These are phyloP conservation scores for Wickerhamomyces hampshirensis DNA, from an alignment of 805 yeast genomes.

Conservation along the genomic window DNA sequence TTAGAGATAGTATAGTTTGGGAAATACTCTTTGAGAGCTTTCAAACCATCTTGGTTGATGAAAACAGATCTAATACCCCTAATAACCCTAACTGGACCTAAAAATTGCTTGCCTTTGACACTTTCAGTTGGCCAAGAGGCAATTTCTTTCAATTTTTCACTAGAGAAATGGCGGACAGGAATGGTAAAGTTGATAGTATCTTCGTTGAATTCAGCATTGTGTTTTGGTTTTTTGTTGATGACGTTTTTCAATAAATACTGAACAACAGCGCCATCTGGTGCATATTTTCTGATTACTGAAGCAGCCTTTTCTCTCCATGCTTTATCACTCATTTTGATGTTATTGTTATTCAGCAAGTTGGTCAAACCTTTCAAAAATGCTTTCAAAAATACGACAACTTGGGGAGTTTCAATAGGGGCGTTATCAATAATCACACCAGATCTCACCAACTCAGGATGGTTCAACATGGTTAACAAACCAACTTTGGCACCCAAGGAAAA, in stretches of 20 bases:
- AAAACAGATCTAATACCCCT: slow-evolving; percentile 37
- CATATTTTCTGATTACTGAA: slow-evolving; percentile 14
- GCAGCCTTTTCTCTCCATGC: slow-evolving; percentile 25
- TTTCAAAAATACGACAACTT: slow-evolving; percentile 30
- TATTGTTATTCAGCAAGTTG: slow-evolving; percentile 26
- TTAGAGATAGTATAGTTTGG: slow-evolving; percentile 23
- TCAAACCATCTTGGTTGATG: slow-evolving; percentile 27
- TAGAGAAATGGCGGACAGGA: slow-evolving; percentile 25
- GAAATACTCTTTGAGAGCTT: slow-evolving; percentile 22
- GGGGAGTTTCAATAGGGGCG: slow-evolving; percentile 32
- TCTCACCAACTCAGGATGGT: slow-evolving; percentile 33
- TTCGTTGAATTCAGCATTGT: slow-evolving; percentile 18
- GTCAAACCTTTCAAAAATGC: slow-evolving; percentile 36
- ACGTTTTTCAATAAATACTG: slow-evolving; percentile 35
- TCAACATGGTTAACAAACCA: slow-evolving; percentile 38
- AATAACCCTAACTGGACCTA: slow-evolving; percentile 36
- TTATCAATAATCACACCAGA: slow-evolving; percentile 42
- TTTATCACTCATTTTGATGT: slow-evolving; percentile 20
- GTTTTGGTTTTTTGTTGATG: slow-evolving; percentile 21
- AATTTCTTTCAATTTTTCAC: slow-evolving; percentile 21
- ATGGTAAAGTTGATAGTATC: slow-evolving; percentile 26
- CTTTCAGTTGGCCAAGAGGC: slow-evolving; percentile 29
- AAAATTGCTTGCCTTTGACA: slow-evolving; percentile 20
- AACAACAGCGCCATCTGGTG: slow-evolving; percentile 24
- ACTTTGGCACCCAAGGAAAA: slow-evolving; percentile 53